A percentile compares a stretch with the other conserved stretches of the same genome.
These are phyloP conservation scores for Coffea humblotiana DNA, from an alignment of 305 asterid genomes.

Conservation along the genomic window DNA sequence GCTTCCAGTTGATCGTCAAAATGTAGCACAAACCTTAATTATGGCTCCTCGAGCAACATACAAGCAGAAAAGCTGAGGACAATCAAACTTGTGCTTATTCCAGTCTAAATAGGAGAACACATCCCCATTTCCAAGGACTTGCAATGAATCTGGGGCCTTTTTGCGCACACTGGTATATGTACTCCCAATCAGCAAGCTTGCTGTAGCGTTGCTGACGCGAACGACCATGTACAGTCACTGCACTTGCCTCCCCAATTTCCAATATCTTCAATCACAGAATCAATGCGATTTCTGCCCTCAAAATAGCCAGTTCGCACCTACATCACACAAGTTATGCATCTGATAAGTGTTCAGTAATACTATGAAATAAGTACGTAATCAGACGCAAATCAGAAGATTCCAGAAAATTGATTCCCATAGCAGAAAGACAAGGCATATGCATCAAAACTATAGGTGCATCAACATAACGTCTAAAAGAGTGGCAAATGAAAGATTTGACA, in stretches of 20 bases:
- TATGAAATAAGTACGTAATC: not conserved
- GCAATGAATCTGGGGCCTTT: conserved; percentile 66
- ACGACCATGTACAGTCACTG: conserved; percentile 86
- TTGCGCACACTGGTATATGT: conserved; percentile 60
- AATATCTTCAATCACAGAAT: conserved; percentile 71
- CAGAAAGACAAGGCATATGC: not conserved
- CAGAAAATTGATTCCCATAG: not conserved
- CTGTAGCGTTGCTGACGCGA: conserved; percentile 91
- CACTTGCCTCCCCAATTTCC: conserved; percentile 88
- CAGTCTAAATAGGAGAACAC: conserved; percentile 81
- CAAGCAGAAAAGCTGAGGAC: conserved; percentile 84
- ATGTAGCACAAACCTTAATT: conserved; percentile 54
- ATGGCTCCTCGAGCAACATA: conserved; percentile 93
- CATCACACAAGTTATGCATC: conserved; percentile 20
- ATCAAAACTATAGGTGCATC: not conserved
- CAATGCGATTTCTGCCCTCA: conserved; percentile 88
- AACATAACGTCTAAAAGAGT: not conserved
- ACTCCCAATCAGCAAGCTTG: conserved; percentile 93
- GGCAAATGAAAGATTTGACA: not conserved
- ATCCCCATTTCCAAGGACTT: conserved; percentile 91
- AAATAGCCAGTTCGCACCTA: conserved; percentile 89
- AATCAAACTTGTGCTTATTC: conserved; percentile 66
- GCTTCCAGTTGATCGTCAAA: conserved; percentile 3
- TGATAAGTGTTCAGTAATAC: not conserved
- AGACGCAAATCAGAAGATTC: not conserved